Evolutionary conservation across 2,329 filamentous ascomycete genomes (phyloP), one percentile per base, ranked within the genome.

Genomic region (Colletotrichum trifolii): DNA sequence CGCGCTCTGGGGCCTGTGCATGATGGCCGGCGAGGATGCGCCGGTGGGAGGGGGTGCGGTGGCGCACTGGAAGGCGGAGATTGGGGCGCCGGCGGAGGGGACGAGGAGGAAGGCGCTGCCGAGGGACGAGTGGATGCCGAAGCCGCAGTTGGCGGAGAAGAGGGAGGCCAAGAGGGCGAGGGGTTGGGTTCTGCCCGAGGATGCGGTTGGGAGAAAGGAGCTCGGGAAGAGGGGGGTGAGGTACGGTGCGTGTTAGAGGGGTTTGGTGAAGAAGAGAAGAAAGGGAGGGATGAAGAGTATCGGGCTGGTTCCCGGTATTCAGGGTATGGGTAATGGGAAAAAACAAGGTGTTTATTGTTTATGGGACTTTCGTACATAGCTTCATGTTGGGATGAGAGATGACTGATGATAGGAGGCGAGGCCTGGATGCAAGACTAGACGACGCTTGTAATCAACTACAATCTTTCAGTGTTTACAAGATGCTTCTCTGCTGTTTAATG

Each of bases 181-280:
- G 36, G 91, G 91, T 0, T 94, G 91, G 91, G 86, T 93, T 1
- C 85, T 88, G 79, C 91, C 91, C 1, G 90, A 94, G 72, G 91
- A 94, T 71, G 82, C 88, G 3, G 82, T 94, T 10, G 88, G 89
- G 8, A 83, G 90, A 71, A 89, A 91, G 78, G 91, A 94, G 79
- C 82, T 90, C 56, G 89, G 89, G 6, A 89, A 87, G 81, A 81
- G 88, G 61, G 88, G 88, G 13, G 87, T 90, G 42, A 78, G 83
- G 66, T 89, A 90, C 61, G 80, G 82, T 17, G 80, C 70, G 34
- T 81, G 79, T 69, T 81, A 70, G 72, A 43, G 3, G 34, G 33
- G 10, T 46, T 47, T 53, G 35, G n/a, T 45, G 5, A 43, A 12
- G 49, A 33, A 10, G 12, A 45, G 11, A 33, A 39, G 55, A 72